Conservation (phyloP, 441 rosid species). For the Euphorbia corollata region DNA sequence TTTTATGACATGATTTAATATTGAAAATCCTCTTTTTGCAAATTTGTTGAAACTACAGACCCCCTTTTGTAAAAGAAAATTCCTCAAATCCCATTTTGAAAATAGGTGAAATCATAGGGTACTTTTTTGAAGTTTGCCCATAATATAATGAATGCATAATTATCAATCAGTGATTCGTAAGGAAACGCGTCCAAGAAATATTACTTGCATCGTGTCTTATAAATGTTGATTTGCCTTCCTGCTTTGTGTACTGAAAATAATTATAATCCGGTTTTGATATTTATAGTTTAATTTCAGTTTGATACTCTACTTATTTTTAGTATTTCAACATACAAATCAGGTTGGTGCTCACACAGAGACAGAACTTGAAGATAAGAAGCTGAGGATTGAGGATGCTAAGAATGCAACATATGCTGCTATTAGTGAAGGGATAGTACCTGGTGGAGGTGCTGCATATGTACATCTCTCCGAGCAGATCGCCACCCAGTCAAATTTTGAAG, state of each 20-base stretch:
- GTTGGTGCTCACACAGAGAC: constrained; percentile 80
- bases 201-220: neutral
- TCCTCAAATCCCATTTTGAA: too few species aligned
- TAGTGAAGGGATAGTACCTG: constrained; percentile 83
- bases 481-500: constrained; percentile 39
- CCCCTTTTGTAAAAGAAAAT: too few species aligned
- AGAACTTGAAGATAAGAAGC: constrained; percentile 83
- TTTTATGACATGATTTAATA: too few species aligned
- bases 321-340: constrained; percentile 26
- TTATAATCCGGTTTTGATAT: neutral
- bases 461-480: constrained; percentile 56
- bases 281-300: neutral
- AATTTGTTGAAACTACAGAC: too few species aligned
- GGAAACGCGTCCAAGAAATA: neutral
- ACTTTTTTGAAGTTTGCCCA: too few species aligned
- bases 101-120: too few species aligned
- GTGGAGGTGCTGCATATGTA: constrained; percentile 67
- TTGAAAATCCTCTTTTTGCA: too few species aligned
- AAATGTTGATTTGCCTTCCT: neutral
- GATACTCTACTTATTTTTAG: constrained; percentile 1
- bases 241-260: too few species aligned
- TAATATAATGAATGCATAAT: neutral
- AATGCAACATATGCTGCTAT: constrained; percentile 85
- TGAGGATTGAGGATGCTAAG: constrained; percentile 78
- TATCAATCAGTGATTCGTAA: neutral